Evolutionary conservation across 306 rosid genomes (phyloP), one percentile per base, ranked within the genome.

Genomic region (Sechiopsis laciniata): DNA sequence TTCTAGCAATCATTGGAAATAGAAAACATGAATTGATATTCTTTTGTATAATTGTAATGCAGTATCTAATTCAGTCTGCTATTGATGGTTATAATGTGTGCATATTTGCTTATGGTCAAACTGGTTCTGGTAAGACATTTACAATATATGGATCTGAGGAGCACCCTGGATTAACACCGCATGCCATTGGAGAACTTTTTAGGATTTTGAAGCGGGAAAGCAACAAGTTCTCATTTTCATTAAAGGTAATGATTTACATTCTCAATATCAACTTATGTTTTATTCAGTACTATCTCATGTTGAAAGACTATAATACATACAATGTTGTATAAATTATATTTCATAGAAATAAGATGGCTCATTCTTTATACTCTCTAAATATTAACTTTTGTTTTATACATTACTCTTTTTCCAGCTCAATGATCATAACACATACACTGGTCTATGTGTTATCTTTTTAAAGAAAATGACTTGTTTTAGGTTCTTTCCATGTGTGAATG

Each of bases 41-140:
- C 69, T 67, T 45, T 72, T 46, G 75, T 61, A 9, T 65, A 26
- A 50, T 78, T 42, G 1, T 64, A 17, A 75, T 91, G 84, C 94
- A 92, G 97, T 92, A 89, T 82, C 78, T 92, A 68, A 96, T 92
- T 77, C 97, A 92, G 78, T 92, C 97, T 63, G 90, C 96, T 0
- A 89, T 92, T 3, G 96, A 92, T 56, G 97, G 97, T 14, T 92
- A 78, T 84, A 92, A 92, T 70, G 96, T 92, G 9, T 92, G 96
- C 82, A 87, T 92, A 77, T 92, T 92, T 88, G 97, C 97, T 4
- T 92, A 92, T 58, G 97, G 97, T 73, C 97, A 92, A 84, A 92
- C 97, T 13, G 97, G 97, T 56, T 92, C 97, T 7, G 97, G 97
- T 57, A 92, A 92, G 85, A 92, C 97, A 7, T 92, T 83, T 76